Evolutionary conservation across 75 land plant species (phyloP).

Genomic region (Picea sitchensis): DNA sequence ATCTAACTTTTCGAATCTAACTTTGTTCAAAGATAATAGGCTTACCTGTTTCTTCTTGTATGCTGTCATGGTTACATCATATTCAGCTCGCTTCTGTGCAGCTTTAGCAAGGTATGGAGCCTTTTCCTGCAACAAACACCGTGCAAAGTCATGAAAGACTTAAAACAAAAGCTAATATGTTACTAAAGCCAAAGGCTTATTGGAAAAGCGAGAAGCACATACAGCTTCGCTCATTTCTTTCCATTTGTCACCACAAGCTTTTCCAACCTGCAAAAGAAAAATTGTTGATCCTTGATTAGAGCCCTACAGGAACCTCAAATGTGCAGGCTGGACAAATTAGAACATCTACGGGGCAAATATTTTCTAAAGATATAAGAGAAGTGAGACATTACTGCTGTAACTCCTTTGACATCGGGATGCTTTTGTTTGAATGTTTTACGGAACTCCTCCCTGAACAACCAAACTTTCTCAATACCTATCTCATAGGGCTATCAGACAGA

Average conservation of each 20-base stretch:
- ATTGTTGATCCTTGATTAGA: not conserved
- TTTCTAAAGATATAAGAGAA: not conserved
- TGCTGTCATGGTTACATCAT: constrained; percentile 18
- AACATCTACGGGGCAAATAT: no score
- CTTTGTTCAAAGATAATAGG: not conserved
- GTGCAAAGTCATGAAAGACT: no score
- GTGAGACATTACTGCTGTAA: constrained; percentile 23
- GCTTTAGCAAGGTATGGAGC: constrained; percentile 24
- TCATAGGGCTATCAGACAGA: not conserved
- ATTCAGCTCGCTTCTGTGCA: constrained; percentile 18
- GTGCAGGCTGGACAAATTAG: not conserved
- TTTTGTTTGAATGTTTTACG: constrained; percentile 28
- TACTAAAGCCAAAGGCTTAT: not conserved
- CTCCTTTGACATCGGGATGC: constrained; percentile 35
- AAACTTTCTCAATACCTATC: not conserved
- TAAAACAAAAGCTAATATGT: no score
- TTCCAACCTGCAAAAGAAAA: constrained; percentile 35
- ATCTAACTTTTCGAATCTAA: not conserved
- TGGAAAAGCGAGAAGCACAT: not conserved
- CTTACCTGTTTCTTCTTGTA: constrained; percentile 35
- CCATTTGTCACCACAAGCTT: constrained; percentile 54
- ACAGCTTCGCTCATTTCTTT: constrained; percentile 38
- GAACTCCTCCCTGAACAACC: constrained; percentile 30
- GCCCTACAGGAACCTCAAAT: not conserved
- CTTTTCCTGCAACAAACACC: not conserved